Evolutionary conservation across 106 monocot species (phyloP), one percentile per base, ranked within the genome.

Genomic region (Acanthochlamys bracteata): DNA sequence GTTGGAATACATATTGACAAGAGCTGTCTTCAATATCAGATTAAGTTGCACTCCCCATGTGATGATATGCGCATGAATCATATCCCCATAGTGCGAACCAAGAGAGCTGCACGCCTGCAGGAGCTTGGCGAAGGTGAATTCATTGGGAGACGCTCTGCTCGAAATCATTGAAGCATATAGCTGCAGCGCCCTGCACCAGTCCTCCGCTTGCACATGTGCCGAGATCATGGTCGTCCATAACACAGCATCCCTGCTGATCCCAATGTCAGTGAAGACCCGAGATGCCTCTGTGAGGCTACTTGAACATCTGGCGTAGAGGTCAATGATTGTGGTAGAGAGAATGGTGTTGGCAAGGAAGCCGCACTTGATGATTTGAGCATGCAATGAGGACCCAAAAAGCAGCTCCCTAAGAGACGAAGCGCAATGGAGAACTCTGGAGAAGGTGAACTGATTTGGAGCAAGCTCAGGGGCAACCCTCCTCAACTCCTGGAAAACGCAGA

Each of bases 191-290:
- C 27, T 26, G 10, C 10, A 11, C 69, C 68, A 87, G 17, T 84
- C 73, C 33, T 67, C 63, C 2, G 78, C 79, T n/a, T 82, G 60
- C 19, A 84, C 68, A 39, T 70, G 58, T n/a, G 70, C 74, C 16
- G 84, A 82, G 42, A 90, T 95, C 73, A 87, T 82, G 24, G 71
- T 66, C 13, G 95, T 95, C 81, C 86, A 95, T 0, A 71, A 84
- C 11, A 90, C 60, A 0, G 58, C 63, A 60, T 95, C 95, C 53
- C 58, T 69, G 24, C 40, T 14, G 20, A n/a, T n/a, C n/a, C 25
- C 59, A 73, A 83, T 70, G 14, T 23, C 10, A 13, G 41, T 25
- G 47, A 90, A 90, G 20, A 82, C 39, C 17, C 42, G 40, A 9
- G 24, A 45, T 41, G 83, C 83, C 11, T 74, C 68, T 20, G 61